Evolutionary conservation across 495 filamentous ascomycete genomes (phyloP), one percentile per base, ranked within the genome.

Genomic region (Symbiotaphrina buchneri): DNA sequence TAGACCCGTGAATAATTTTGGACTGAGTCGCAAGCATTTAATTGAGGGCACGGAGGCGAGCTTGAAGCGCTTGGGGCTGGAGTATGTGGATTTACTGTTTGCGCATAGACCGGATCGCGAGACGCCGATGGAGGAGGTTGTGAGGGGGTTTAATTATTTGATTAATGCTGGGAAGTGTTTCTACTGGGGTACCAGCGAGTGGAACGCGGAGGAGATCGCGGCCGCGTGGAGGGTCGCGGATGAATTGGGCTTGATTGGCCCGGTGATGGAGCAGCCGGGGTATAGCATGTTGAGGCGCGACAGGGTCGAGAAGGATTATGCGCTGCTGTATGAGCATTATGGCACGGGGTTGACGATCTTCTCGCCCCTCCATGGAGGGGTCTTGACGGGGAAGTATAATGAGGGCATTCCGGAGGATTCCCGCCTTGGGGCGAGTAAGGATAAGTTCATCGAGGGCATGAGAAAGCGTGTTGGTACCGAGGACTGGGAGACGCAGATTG

Each of bases 121-220:
- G 25, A 87, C 81, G 0, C 82, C 82, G 2, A 85, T 90, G 59
- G 76, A 83, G 46, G 82, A 92, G 51, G 67, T 68, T 21, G 82
- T 90, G 21, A 68, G 80, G 34, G 81, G 59, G 27, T 90, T 90
- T 59, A 85, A 84, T 51, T 63, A 79, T 45, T 50, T 74, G 19
- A 81, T 91, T 40, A 58, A 71, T 47, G 62, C 62, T 27, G 74
- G 79, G 25, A 74, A 81, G 54, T 70, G 74, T 15, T 73, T 87
- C 46, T 87, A 90, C 61, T 91, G 81, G 82, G 82, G 82, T 20
- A 90, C 82, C 1, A 79, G 73, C 0, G 78, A 85, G 56, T 90
- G 81, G 82, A 61, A 58, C 34, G 78, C 81, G 5, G 68, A 65
- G 31, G 77, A 91, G 54, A 85, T 91, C 43, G 61, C 65, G 5